Evolutionary conservation across 345 rosid genomes (phyloP), one percentile per base, ranked within the genome.

Genomic region (Angophora floribunda): DNA sequence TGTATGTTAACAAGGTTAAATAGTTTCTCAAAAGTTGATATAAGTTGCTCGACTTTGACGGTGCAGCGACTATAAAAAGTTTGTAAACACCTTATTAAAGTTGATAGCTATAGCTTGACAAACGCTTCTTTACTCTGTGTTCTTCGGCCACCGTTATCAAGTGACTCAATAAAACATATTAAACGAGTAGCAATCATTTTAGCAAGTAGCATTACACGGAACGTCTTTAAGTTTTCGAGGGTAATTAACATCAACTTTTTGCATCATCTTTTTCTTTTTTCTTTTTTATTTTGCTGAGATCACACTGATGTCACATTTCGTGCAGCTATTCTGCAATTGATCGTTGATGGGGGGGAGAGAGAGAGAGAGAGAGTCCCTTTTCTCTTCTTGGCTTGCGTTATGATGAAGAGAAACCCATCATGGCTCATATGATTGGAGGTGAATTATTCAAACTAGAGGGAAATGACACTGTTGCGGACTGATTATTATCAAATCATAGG

Each of bases 401-500:
- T 70, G 84, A 75, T 75, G 57, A 28, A 21, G 44, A 86, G 36
- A 21, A 45, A 36, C 50, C 14, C 47, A 19, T 86, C 5, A 49
- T 49, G 12, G 82, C 51, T 87, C 52, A 75, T 63, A 87, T 87
- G 79, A 87, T 87, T 87, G 88, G 88, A 16, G 57, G 85, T 79
- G 49, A 50, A n/a, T 17, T 28, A 51, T 87, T 55, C 53, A 87
- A 75, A 75, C 36, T 9, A 45, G 53, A 87, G 26, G 13, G 78
- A 52, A 61, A 55, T 11, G 49, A 65, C 30, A 51, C 24, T 87
- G 53, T 47, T 61, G 55, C 85, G 41, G 70, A 32, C 86, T 70
- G 82, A 87, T 87, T 87, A 87, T 87, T 49, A 78, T 78, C 67
- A 79, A 78, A 87, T 87, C 85, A 87, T 87, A 52, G 86, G 88